These are phyloP conservation scores for Aspergillus costaricaensis DNA, from an alignment of 2,329 filamentous ascomycete genomes.

Conservation along the genomic window DNA sequence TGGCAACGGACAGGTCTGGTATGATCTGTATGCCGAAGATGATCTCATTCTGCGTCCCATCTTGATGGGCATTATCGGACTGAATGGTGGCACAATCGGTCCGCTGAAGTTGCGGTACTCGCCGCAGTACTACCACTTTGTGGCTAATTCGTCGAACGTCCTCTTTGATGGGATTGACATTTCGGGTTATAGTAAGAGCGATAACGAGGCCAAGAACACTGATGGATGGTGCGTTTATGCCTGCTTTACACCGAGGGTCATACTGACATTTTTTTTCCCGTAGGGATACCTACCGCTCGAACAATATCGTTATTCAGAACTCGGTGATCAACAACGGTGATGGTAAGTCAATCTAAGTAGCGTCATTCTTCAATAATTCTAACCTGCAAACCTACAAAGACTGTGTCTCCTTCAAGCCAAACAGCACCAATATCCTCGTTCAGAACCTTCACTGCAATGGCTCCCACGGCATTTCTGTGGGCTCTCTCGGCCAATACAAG, in stretches of 20 bases:
- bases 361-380: not conserved
- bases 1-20: slow-evolving; percentile 67
- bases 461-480: slow-evolving; percentile 72
- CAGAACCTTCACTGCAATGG: slow-evolving; percentile 69
- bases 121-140: slow-evolving; percentile 64
- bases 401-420: slow-evolving; percentile 74
- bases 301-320: slow-evolving; percentile 67
- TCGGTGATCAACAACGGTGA: slow-evolving; percentile 66
- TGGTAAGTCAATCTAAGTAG: slow-evolving; percentile 35
- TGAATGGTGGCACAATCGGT: slow-evolving; percentile 60
- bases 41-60: slow-evolving; percentile 61
- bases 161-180: slow-evolving; percentile 66
- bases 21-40: slow-evolving; percentile 61
- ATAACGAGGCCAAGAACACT: slow-evolving; percentile 64
- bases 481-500: slow-evolving; percentile 68
- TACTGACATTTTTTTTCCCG: not conserved
- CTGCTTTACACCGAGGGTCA: not conserved
- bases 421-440: slow-evolving; percentile 68
- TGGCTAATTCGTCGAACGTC: slow-evolving; percentile 66
- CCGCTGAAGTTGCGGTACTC: slow-evolving; percentile 64
- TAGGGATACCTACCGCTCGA: slow-evolving; percentile 54
- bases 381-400: slow-evolving; percentile 44
- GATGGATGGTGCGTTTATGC: slow-evolving; percentile 52
- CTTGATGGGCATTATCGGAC: slow-evolving; percentile 58
- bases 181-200: slow-evolving; percentile 54